Base-by-base conservation (phyloP, 371 early-diverging fungal genomes). In the Mucor sp. region DNA sequence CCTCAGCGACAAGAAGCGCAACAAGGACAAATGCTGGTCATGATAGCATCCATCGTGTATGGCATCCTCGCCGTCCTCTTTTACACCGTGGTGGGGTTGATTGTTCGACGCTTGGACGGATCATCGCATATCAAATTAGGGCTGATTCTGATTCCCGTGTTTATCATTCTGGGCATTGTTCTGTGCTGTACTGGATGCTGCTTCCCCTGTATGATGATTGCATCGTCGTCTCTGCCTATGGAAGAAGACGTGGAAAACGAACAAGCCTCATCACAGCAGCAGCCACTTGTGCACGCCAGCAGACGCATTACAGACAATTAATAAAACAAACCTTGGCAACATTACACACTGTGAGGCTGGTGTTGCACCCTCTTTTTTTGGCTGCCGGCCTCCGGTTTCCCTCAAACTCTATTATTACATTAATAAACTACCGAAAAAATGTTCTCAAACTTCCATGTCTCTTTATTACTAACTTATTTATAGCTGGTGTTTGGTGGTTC, bases 91-190 rank as follows among this genome's bases (percentile, higher is more conserved):
- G 77, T 93, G n/a, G 94, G 90, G 0, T 74, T 95, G 55, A 76
- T 95, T 21, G 86, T 89, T 3, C 71, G 81, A 56, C 84, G 89
- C 11, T 76, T 94, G 28, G 88, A 88, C 57, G 82, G 83, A 58
- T 74, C 78, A 32, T 56, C 58, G 0, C 74, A 69, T 53, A 82
- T 89, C 25, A 75, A 77, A 14, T 77, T 89, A 48, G 81, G 88
- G 0, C 74, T 85, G n/a, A 89, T 95, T 23, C 76, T 95, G 63
- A 90, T 93, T 32, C 93, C 95, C 15, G 80, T 94, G n/a, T 94
- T 95, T 69, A 86, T 95, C 57, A 72, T 90, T 4, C 66, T 91
- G 65, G 74, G 86, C 0, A 44, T 90, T 30, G 37, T 87, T 4
- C 67, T 92, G 32, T 91, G 92, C 72, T 91, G 92, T 68, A 78